Percentiles rank a stretch among this genome's conserved stretches.
Conservation (phyloP, 1,284 basidiomycete species). For the Cutaneotrichosporon sp. region DNA sequence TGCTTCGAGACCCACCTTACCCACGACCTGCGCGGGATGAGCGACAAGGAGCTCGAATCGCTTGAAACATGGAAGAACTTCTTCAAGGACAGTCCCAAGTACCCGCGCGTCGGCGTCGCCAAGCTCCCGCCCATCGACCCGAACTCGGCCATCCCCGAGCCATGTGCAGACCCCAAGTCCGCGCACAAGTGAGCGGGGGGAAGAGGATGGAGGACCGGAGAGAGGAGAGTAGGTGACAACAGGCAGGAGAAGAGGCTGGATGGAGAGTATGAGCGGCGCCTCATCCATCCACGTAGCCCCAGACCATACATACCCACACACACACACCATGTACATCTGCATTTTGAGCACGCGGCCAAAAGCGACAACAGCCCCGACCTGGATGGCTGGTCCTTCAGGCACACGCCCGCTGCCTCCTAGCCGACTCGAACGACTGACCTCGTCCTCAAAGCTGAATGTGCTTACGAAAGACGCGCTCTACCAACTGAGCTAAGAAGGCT, state of each 20-base stretch:
- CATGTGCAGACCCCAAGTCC: slow-evolving; percentile 56
- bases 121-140: slow-evolving; percentile 67
- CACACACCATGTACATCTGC: not conserved
- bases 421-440: not conserved
- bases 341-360: not conserved
- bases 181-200: not conserved
- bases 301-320: too few relatives aligned
- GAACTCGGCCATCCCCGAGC: slow-evolving; percentile 69
- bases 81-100: slow-evolving; percentile 75
- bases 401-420: not conserved
- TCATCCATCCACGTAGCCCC: too few relatives aligned
- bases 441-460: not conserved
- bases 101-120: slow-evolving; percentile 67
- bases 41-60: slow-evolving; percentile 70
- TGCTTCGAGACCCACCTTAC: slow-evolving; percentile 85
- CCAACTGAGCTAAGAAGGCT: too few relatives aligned
- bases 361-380: not conserved
- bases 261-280: too few relatives aligned
- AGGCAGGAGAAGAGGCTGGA: too few relatives aligned
- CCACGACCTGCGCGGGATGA: slow-evolving; percentile 80
- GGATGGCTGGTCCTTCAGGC: not conserved
- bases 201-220: too few relatives aligned
- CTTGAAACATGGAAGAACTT: slow-evolving; percentile 84
- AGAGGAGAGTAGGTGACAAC: not conserved
- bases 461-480: not conserved